Base-by-base conservation (phyloP, 2,329 filamentous ascomycete species). In the Monosporascus sp. region DNA sequence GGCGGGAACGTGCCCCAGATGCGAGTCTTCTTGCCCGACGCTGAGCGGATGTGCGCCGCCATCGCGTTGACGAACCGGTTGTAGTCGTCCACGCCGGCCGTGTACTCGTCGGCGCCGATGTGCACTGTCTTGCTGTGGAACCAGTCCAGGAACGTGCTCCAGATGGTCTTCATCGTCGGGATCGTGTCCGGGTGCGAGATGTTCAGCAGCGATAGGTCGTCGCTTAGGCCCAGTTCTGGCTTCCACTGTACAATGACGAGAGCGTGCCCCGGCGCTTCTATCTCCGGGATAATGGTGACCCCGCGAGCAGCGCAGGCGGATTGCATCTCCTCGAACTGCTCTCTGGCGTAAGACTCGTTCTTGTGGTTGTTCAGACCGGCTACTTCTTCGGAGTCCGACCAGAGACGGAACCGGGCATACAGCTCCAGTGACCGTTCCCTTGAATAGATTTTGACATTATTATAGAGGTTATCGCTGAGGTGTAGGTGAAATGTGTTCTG, bases 401-500 rank as follows among this genome's bases (percentile, higher is more conserved):
- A 75, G 2, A 82, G 67, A 0, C 81, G 71, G 60, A 84, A 85
- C 6, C 78, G 71, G 2, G 80, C 75, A 55, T 83, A 83, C 0
- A 83, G 69, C 11, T 75, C 65, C 27, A 78, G 62, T 50, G 74
- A 77, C 0, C 71, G 72, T 47, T 78, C 74, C 18, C 71, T 69
- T 3, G 70, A 72, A 47, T 82, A 81, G 18, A 75, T 70, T 22
- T 71, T 68, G 1, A 74, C 68, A 37, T 79, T 80, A 44, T 78
- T 74, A 61, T 74, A 74, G 3, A 80, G 65, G 58, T 83, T 83
- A 61, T 84, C 81, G 55, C 75, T 81, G 3, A 82, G 70, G 60
- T 84, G 81, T 18, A 83, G 64, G 45, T 84, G 81, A 50, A 84
- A 78, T 1, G 75, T 75, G 56, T 82, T 83, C 57, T 83, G 75